Base-by-base conservation (phyloP, 805 yeast species). In the Peterozyma toletana region DNA sequence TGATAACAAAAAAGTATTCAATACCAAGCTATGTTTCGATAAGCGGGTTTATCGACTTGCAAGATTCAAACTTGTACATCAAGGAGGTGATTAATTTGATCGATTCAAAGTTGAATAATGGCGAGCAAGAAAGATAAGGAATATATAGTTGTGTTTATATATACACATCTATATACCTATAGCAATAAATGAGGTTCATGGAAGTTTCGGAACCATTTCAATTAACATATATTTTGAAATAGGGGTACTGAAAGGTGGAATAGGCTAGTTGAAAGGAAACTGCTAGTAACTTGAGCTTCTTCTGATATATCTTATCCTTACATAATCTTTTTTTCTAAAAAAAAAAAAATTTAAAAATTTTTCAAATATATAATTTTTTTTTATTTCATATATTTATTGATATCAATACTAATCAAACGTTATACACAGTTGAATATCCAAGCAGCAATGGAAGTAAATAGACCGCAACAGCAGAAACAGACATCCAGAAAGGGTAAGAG, bases 401-500 rank as follows among this genome's bases (percentile, higher is more conserved):
- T 39, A 39, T 33, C 10, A 10, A 18, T 15, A 14, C 2, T 13
- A n/a, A 39, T 21, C 27, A 21, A 21, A 21, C 27, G 7, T 21
- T 21, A 21, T 21, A 21, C 7, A 30, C 2, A 15, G 7, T 11
- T 18, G 9, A 17, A 14, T n/a, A 15, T 7, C 21, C 16, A 39
- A n/a, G 17, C 3, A n/a, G 42, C 10, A 35, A 59, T 63, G 71
- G 69, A 64, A 48, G 50, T 63, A 4, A 63, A 64, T 42, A 72
- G 79, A 60, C 87, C 90, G 11, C 60, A 77, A 17, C 80, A 75
- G 52, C 73, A 70, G 52, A 67, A 67, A 37, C 96, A 90, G 64
- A 57, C 84, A 4, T 88, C 96, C 7, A 75, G 98, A 57, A 93
- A 93, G 68, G 96, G 96, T 37, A 91, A 86, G 73, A 83, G 76